Conservation (phyloP, 768 basidiomycete genomes). For the Rhodosporidiobolus odoratus region DNA sequence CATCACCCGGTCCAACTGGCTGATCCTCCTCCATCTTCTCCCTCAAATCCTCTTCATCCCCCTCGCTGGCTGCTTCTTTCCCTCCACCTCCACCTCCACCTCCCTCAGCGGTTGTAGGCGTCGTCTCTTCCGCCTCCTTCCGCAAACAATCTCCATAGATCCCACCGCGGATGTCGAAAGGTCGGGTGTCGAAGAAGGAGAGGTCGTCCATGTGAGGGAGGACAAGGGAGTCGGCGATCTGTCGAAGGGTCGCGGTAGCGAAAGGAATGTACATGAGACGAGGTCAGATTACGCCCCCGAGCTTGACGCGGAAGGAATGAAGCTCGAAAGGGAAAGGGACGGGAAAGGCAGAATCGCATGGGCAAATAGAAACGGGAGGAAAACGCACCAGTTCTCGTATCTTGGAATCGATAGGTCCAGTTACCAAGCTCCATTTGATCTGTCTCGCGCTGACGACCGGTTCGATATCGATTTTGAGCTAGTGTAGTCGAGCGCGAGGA, state of each 20-base stretch:
- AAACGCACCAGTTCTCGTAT: slow-evolving; percentile 73
- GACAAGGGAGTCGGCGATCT: slow-evolving; percentile 92
- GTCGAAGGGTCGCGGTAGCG: not conserved
- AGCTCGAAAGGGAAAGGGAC: not conserved
- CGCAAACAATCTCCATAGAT: slow-evolving; percentile 75
- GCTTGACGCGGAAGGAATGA: not conserved
- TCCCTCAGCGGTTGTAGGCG: too few species aligned
- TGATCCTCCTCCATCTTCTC: too few species aligned
- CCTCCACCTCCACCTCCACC: too few species aligned
- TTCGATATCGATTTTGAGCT: slow-evolving; percentile 81
- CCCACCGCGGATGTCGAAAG: slow-evolving; percentile 64
- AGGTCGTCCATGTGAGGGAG: slow-evolving; percentile 98
- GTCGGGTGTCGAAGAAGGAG: slow-evolving; percentile 77
- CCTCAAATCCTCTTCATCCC: too few species aligned
- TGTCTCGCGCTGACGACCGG: slow-evolving; percentile 91
- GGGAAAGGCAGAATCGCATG: not conserved
- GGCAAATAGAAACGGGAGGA: not conserved
- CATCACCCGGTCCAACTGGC: too few species aligned
- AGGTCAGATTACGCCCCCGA: too few species aligned
- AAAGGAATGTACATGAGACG: too few species aligned
- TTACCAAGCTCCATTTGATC: slow-evolving; percentile 88
- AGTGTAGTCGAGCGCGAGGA: slow-evolving; percentile 31
- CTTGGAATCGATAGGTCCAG: slow-evolving; percentile 79
- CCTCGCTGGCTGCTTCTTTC: too few species aligned
- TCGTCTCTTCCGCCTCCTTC: too few species aligned